phyloP scores from a whole-genome alignment of 495 filamentous ascomycete genomes.

The Diplogelasinospora grovesii region DNA sequence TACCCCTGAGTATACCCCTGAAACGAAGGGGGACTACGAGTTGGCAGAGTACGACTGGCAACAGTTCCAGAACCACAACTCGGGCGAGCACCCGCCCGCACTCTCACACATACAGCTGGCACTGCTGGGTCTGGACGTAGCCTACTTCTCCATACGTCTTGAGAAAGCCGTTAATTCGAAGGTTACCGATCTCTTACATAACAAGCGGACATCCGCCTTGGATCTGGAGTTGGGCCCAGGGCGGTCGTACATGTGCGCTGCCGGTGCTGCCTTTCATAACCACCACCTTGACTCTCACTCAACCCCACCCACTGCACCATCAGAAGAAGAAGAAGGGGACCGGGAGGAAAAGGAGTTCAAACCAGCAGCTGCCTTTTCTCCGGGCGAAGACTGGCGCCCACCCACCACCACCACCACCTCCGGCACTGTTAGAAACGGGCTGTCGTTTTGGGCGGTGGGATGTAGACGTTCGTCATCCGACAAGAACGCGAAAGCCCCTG shows the following conservation, averaged over 20 bases:
- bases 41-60: slow-evolving; percentile 9
- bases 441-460: too few species aligned
- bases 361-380: neutral
- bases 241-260: too few species aligned
- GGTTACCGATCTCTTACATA: neutral
- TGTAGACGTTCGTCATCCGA: too few species aligned
- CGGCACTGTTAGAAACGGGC: neutral
- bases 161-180: neutral
- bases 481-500: slow-evolving; percentile 5
- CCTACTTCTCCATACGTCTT: slow-evolving; percentile 11
- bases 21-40: slow-evolving; percentile 15
- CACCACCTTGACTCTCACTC: neutral
- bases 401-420: neutral
- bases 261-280: too few species aligned
- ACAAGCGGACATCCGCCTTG: too few species aligned
- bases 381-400: slow-evolving; percentile 9
- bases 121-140: slow-evolving; percentile 4
- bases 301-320: neutral
- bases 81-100: neutral
- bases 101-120: neutral
- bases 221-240: too few species aligned
- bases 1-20: neutral
- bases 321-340: neutral
- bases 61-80: slow-evolving; percentile 3
- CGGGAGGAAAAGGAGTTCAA: neutral